Conservation (phyloP, 345 rosid species). For the Eucalyptus pauciflora region DNA sequence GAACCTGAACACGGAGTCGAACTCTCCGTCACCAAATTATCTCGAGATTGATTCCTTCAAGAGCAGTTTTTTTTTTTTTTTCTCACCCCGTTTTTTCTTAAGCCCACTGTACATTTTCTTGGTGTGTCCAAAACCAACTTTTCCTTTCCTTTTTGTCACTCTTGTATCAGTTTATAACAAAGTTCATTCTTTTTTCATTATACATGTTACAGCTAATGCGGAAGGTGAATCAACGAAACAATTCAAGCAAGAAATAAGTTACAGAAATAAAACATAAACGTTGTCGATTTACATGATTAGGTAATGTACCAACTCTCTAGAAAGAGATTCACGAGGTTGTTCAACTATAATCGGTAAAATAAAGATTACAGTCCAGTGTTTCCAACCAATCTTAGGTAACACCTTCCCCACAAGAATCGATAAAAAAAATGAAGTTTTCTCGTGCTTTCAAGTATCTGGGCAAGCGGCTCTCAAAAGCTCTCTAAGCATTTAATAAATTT, state of each 20-base stretch:
- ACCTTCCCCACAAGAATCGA: background rate
- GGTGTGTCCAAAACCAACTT: too few species aligned
- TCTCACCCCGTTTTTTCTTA: background rate
- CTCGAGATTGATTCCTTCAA: background rate
- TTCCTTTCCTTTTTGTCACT: too few species aligned
- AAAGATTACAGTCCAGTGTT: background rate
- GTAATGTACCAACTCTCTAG: too few species aligned
- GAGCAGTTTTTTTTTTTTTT: too few species aligned
- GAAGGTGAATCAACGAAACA: too few species aligned
- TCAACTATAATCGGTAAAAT: too few species aligned
- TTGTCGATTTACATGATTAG: too few species aligned
- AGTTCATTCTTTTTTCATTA: too few species aligned
- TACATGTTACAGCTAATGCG: too few species aligned
- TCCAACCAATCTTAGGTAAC: background rate
- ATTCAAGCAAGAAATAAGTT: too few species aligned
- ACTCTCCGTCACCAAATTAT: slow-evolving; percentile 13
- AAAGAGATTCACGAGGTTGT: background rate
- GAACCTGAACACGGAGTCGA: slow-evolving; percentile 29
- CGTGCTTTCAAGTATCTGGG: background rate
- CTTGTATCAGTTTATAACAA: too few species aligned
- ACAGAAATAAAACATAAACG: too few species aligned
- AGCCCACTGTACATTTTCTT: background rate
- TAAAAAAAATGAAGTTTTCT: background rate
- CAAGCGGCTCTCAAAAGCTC: background rate
- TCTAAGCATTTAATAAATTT: background rate